These are phyloP conservation scores for Alternaria panax DNA, from an alignment of 2,329 filamentous ascomycete genomes.

Conservation along the genomic window DNA sequence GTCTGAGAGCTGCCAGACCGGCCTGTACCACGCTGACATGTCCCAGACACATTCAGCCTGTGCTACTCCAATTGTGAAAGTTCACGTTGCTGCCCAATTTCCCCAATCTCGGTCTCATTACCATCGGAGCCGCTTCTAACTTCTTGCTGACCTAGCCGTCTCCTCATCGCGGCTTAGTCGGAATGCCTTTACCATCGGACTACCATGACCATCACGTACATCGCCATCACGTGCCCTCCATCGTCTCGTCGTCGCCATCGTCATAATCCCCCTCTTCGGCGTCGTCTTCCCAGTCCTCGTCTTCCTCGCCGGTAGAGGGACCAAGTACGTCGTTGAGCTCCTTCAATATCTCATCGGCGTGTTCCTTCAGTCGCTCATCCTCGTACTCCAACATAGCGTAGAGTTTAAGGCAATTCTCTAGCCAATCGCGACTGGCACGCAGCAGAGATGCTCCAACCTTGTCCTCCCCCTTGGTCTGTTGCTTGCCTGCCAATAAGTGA, in stretches of 20 bases:
- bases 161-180: neutral
- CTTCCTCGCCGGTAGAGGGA: conserved; percentile 51
- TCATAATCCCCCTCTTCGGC: conserved; percentile 45
- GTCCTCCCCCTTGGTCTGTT: conserved; percentile 61
- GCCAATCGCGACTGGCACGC: conserved; percentile 80
- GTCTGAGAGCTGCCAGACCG: neutral
- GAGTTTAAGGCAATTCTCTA: conserved; percentile 80
- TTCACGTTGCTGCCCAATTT: neutral
- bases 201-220: neutral
- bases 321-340: conserved; percentile 55
- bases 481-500: conserved; percentile 77
- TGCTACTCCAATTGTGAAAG: neutral
- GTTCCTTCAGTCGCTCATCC: conserved; percentile 77
- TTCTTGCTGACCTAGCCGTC: neutral
- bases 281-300: conserved; percentile 52
- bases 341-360: conserved; percentile 74
- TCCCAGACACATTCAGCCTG: neutral
- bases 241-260: conserved; percentile 38
- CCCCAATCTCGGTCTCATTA: neutral
- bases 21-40: conserved; percentile 1
- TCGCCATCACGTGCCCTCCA: conserved; percentile 48
- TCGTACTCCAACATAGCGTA: conserved; percentile 84
- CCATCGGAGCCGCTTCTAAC: neutral
- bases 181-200: neutral
- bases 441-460: conserved; percentile 66